Conservation (phyloP, 768 basidiomycete species). For the Auriculariales sp. region DNA sequence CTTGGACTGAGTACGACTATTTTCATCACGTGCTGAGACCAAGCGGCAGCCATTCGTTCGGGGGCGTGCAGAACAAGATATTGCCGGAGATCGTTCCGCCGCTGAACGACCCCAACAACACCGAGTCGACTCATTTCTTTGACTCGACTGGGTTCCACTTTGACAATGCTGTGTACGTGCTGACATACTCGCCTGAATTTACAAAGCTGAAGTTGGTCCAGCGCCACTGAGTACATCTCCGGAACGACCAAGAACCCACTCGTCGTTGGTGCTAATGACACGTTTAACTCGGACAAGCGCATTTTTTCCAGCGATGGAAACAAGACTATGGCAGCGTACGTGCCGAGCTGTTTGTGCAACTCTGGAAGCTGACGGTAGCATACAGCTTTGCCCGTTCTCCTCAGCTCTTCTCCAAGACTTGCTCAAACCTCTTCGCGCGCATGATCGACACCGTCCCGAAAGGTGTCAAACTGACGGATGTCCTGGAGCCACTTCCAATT, state of each 20-base stretch:
- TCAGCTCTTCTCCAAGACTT: slow-evolving; percentile 24
- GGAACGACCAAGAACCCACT: slow-evolving; percentile 25
- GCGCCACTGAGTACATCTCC: slow-evolving; percentile 25
- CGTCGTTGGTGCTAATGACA: slow-evolving; percentile 19
- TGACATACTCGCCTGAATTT: slow-evolving; percentile 19
- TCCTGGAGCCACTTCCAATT: slow-evolving; percentile 5
- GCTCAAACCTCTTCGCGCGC: slow-evolving; percentile 24
- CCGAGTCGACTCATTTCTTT: background rate
- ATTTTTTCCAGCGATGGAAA: slow-evolving; percentile 27
- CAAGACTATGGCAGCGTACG: slow-evolving; percentile 25
- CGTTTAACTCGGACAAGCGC: slow-evolving; percentile 24
- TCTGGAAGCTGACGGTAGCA: background rate
- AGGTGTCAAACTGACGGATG: slow-evolving; percentile 27
- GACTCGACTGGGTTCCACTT: slow-evolving; percentile 1
- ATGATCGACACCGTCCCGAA: slow-evolving; percentile 39
- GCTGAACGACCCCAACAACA: slow-evolving; percentile 1
- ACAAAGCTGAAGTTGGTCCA: slow-evolving; percentile 25
- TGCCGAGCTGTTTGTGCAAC: background rate
- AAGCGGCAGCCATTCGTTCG: background rate
- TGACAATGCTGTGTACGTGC: slow-evolving; percentile 6
- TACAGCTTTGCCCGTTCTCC: slow-evolving; percentile 16
- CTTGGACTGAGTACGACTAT: slow-evolving; percentile 18
- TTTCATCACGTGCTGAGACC: background rate
- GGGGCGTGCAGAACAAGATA: slow-evolving; percentile 26
- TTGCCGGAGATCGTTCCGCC: slow-evolving; percentile 27